Conservation (phyloP, 1,284 basidiomycete genomes). For the Malassezia yamatoensis region DNA sequence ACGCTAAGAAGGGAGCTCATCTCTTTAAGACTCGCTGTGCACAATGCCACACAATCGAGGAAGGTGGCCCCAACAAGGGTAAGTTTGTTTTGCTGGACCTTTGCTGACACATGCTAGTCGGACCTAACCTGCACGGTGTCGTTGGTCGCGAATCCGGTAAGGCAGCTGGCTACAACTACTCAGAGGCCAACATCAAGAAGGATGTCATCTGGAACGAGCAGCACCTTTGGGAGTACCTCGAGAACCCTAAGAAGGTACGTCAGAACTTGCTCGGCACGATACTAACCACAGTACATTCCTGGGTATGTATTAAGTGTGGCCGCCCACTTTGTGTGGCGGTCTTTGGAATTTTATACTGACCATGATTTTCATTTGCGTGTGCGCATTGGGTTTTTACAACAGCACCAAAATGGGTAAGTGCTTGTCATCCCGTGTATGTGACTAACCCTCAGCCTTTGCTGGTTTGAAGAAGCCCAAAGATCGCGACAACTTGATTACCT, state of each 20-base stretch:
- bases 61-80: conserved; percentile 67
- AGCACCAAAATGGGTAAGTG: conserved; percentile 20
- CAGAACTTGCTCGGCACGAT: too few relatives aligned
- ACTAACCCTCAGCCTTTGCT: conserved; percentile 22
- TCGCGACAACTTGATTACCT: conserved; percentile 44
- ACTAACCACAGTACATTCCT: conserved; percentile 51
- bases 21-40: conserved; percentile 70
- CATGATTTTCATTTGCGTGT: not conserved
- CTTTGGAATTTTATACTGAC: conserved; percentile 3
- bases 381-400: not conserved
- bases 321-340: not conserved
- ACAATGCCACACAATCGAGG: conserved; percentile 85
- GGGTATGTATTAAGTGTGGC: conserved; percentile 17
- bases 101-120: conserved; percentile 54
- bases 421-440: not conserved
- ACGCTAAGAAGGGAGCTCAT: conserved; percentile 40
- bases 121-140: conserved; percentile 85
- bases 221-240: conserved; percentile 84
- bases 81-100: conserved; percentile 15
- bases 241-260: conserved; percentile 73
- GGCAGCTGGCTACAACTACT: conserved; percentile 78
- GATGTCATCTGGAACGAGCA: conserved; percentile 70
- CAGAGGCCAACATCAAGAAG: conserved; percentile 92
- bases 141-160: conserved; percentile 80
- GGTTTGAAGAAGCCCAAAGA: conserved; percentile 46